Base-by-base conservation (phyloP, 176 grass and related monocot genomes). In the Zoysia japonica region DNA sequence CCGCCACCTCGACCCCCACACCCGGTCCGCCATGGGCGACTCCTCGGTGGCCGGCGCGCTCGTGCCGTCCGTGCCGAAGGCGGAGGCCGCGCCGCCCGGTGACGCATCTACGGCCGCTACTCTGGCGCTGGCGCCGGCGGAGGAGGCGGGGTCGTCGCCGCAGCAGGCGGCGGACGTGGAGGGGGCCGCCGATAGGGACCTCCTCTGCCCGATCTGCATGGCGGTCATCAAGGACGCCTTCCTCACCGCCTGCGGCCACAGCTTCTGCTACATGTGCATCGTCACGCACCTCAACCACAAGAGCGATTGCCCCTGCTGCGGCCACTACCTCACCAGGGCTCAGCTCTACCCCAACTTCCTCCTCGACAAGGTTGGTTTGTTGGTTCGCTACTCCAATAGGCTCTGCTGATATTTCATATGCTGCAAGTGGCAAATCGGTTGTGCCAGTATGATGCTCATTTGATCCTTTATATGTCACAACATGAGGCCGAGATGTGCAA, bases 191-290 rank as follows among this genome's bases (percentile, higher is more conserved):
- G 95, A 98, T 13, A 92, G 87, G 87, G 95, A 98, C 73, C 86
- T 98, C 50, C 92, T 94, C 37, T 98, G 92, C 81, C 95, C 95
- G 79, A 98, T 98, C 84, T 98, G 95, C 83, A 98, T 98, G 95
- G 95, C 85, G 9, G n/a, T 94, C 83, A 93, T 98, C 78, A 98
- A 94, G 92, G 95, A 98, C 61, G 95, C 95, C 74, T 98, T 98
- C 82, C 83, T 98, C 77, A 98, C 95, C 65, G 70, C 90, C 47
- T 98, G 95, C 67, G 92, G 95, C 3, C 95, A 98, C 84, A 94
- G 88, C 83, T 98, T 98, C 87, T 98, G 95, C 85, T 98, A 98
- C 88, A 92, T 94, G 89, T 98, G 95, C 87, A 92, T 98, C 81
- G 92, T 98, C 51, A 98, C 95, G 72, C 95, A 98, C 80, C 88